phyloP scores from a whole-genome alignment of 129 eudicot species.

The Apium graveolens region DNA sequence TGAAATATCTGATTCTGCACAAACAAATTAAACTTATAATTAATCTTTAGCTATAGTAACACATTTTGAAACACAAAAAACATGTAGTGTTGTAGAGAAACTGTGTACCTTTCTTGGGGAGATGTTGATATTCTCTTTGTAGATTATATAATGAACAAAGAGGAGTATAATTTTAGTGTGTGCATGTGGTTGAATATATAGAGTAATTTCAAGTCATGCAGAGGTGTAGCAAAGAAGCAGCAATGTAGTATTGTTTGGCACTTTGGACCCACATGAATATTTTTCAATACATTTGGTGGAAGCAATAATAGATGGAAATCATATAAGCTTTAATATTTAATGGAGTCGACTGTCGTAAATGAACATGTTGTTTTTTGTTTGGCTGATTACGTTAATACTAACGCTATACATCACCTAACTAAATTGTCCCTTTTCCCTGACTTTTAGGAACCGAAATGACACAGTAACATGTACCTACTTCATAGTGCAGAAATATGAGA shows the following conservation, averaged over 20 bases:
- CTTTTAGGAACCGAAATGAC: neutral
- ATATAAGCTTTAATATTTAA: no score
- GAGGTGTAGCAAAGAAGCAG: no score
- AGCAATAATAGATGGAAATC: neutral
- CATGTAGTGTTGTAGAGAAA: neutral
- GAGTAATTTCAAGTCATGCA: neutral
- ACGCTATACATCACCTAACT: neutral
- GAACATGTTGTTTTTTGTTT: neutral
- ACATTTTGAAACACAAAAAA: neutral
- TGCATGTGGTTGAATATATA: neutral
- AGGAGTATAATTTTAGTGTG: neutral
- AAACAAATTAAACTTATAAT: neutral
- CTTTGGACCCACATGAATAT: neutral
- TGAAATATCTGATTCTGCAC: neutral
- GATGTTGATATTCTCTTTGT: neutral
- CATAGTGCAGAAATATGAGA: neutral
- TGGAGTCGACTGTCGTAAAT: no score
- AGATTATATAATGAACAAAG: neutral
- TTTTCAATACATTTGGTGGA: neutral
- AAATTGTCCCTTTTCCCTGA: neutral
- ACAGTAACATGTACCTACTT: neutral
- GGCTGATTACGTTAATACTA: no score
- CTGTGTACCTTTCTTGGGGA: neutral
- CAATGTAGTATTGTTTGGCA: neutral
- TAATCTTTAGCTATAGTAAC: neutral